phyloP scores from a whole-genome alignment of 768 basidiomycete genomes.

The Boletus sp. region DNA sequence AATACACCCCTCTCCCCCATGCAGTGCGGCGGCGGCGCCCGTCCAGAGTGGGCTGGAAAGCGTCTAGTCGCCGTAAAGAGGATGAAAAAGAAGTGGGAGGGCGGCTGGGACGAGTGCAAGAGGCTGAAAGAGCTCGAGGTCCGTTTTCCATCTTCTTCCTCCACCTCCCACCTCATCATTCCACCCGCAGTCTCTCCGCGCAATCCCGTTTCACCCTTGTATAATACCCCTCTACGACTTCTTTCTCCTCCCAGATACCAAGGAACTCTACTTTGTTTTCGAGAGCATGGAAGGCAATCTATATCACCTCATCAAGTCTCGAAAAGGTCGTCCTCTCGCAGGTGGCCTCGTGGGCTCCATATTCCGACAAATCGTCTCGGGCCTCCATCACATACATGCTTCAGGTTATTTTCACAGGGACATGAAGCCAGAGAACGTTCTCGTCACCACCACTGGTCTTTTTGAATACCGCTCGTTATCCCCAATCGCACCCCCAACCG shows the following conservation, averaged over 20 bases:
- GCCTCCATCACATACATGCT: conserved; percentile 89
- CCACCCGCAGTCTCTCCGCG: conserved; percentile 75
- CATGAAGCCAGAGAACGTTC: conserved; percentile 99
- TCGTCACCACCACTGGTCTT: conserved; percentile 96
- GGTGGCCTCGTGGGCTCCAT: conserved; percentile 94
- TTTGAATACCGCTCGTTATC: conserved; percentile 85
- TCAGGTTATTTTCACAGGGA: conserved; percentile 98
- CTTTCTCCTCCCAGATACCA: conserved; percentile 92
- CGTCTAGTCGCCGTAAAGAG: conserved; percentile 95
- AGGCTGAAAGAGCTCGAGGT: conserved; percentile 95
- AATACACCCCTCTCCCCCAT: conserved; percentile 90
- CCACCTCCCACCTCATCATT: conserved; percentile 13
- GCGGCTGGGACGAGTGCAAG: conserved; percentile 97
- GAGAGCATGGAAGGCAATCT: conserved; percentile 99
- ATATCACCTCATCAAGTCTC: conserved; percentile 97
- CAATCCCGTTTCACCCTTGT: conserved; percentile 93
- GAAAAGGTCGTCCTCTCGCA: conserved; percentile 93
- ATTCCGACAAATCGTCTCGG: conserved; percentile 87
- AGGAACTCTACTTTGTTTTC: conserved; percentile 99
- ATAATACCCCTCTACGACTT: conserved; percentile 99
- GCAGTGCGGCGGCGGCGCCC: conserved; percentile 90
- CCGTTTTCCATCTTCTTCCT: conserved; percentile 32
- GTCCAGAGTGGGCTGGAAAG: conserved; percentile 94
- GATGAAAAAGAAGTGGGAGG: conserved; percentile 98
- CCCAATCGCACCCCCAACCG: conserved; percentile 60